A percentile compares a stretch with the other conserved stretches of the same genome.
Evolutionary conservation across 1,284 basidiomycete species (phyloP).

Genomic region (Polyporus tsugae): DNA sequence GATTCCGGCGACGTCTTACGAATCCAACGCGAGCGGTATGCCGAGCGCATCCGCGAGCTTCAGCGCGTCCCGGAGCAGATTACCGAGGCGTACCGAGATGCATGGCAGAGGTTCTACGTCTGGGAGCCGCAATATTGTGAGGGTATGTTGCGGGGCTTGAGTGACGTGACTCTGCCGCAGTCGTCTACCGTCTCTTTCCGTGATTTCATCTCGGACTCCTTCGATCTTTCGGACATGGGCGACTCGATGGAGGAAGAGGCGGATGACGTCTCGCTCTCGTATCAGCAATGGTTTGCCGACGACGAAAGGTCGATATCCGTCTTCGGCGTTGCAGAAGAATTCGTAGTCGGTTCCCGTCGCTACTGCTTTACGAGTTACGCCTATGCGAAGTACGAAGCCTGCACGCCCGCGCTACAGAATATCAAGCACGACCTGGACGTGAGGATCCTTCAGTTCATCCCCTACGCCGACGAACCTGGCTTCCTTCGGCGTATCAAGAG

Average conservation of each 20-base stretch:
- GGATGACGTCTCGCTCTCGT: slow-evolving; percentile 8
- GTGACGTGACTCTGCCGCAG: background rate
- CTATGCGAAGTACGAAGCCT: slow-evolving; percentile 44
- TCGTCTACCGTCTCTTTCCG: background rate
- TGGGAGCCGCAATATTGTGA: slow-evolving; percentile 41
- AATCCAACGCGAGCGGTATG: slow-evolving; percentile 17
- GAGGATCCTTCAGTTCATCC: slow-evolving; percentile 39
- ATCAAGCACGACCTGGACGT: slow-evolving; percentile 26
- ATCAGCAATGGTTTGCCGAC: slow-evolving; percentile 15
- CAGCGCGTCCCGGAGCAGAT: slow-evolving; percentile 16
- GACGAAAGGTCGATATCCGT: background rate
- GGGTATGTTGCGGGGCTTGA: slow-evolving; percentile 21
- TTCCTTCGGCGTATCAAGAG: slow-evolving; percentile 37
- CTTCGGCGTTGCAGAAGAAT: background rate
- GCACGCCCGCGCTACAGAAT: slow-evolving; percentile 42
- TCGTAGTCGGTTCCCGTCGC: background rate
- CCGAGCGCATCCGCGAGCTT: slow-evolving; percentile 20
- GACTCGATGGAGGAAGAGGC: slow-evolving; percentile 18
- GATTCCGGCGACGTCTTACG: slow-evolving; percentile 15
- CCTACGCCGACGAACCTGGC: slow-evolving; percentile 45
- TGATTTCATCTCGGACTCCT: background rate
- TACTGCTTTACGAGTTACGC: background rate
- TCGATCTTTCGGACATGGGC: background rate
- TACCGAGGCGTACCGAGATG: slow-evolving; percentile 22
- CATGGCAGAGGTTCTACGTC: slow-evolving; percentile 48